These are phyloP conservation scores for Hura crepitans DNA, from an alignment of 441 rosid species.

Conservation along the genomic window DNA sequence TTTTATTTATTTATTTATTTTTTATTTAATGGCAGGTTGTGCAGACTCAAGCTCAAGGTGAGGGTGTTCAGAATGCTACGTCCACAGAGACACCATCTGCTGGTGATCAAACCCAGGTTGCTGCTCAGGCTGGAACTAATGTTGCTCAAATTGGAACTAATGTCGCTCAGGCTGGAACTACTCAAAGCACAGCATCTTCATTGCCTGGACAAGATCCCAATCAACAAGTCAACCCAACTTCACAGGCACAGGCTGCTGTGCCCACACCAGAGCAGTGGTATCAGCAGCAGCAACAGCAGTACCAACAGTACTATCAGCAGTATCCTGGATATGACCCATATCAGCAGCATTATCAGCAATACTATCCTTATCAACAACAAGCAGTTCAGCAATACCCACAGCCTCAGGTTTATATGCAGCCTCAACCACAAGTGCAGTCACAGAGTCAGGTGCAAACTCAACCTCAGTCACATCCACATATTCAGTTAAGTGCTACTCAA, in stretches of 20 bases:
- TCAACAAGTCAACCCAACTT: conserved; percentile 32
- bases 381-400: conserved; percentile 40
- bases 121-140: conserved; percentile 24
- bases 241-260: conserved; percentile 42
- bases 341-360: conserved; percentile 58
- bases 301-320: conserved; percentile 68
- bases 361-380: conserved; percentile 58
- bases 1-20: not conserved
- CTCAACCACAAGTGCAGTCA: conserved; percentile 33
- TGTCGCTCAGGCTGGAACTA: conserved; percentile 39
- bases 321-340: conserved; percentile 51
- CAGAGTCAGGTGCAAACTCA: conserved; percentile 28
- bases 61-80: conserved; percentile 41
- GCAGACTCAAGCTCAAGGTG: conserved; percentile 45
- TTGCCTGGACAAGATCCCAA: conserved; percentile 36
- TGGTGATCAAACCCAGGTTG: conserved; percentile 35
- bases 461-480: conserved; percentile 33
- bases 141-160: conserved; percentile 36
- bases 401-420: conserved; percentile 36
- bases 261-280: conserved; percentile 61
- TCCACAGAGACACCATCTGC: conserved; percentile 28
- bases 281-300: conserved; percentile 64
- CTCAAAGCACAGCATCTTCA: conserved; percentile 35
- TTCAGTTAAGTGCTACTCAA: conserved; percentile 40
- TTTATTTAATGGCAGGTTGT: conserved; percentile 40